Evolutionary conservation across 2,329 filamentous ascomycete genomes (phyloP).

Genomic region (Alternaria dauci): DNA sequence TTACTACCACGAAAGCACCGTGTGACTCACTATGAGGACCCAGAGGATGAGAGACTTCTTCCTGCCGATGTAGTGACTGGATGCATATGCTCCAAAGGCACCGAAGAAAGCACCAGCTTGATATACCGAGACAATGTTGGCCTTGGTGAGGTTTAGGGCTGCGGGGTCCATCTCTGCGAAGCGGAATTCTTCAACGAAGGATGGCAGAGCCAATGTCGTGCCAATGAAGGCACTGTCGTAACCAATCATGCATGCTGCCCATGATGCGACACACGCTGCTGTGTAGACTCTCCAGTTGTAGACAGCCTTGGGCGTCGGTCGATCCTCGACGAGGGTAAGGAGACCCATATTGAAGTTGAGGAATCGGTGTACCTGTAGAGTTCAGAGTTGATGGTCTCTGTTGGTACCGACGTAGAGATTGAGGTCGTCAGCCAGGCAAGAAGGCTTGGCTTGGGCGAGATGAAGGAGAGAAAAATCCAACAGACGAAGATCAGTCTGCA

Average conservation of each 20-base stretch:
- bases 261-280: constrained; percentile 63
- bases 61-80: constrained; percentile 73
- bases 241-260: constrained; percentile 66
- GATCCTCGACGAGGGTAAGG: constrained; percentile 47
- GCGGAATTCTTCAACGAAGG: constrained; percentile 73
- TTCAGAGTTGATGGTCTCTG: constrained; percentile 1
- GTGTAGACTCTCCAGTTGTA: constrained; percentile 69
- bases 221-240: constrained; percentile 80
- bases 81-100: constrained; percentile 63
- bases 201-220: constrained; percentile 74
- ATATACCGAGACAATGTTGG: constrained; percentile 82
- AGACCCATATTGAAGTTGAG: constrained; percentile 41
- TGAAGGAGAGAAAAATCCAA: neutral
- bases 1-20: neutral
- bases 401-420: constrained; percentile 1
- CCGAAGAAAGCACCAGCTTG: constrained; percentile 88
- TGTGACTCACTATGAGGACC: constrained; percentile 54
- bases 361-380: neutral
- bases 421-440: constrained; percentile 7
- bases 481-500: constrained; percentile 11
- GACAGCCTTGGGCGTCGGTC: constrained; percentile 65
- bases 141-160: constrained; percentile 67
- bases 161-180: constrained; percentile 61
- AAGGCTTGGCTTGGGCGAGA: constrained; percentile 3
- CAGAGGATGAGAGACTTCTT: constrained; percentile 70